Evolutionary conservation across 345 rosid genomes (phyloP), one percentile per base, ranked within the genome.

Genomic region (Pelargonium nanum): DNA sequence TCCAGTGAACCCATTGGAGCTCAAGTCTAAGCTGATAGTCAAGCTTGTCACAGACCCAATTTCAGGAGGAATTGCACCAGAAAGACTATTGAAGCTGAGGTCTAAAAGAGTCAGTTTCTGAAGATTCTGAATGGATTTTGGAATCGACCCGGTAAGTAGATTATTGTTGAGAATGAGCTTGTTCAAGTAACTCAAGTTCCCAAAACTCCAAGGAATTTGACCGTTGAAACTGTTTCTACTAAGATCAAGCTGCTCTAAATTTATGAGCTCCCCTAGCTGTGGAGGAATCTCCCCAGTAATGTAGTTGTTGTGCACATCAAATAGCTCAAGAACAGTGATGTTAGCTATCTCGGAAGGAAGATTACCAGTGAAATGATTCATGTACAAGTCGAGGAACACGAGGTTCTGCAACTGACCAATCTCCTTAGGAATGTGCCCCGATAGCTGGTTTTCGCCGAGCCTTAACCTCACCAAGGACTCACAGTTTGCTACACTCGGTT

Each of bases 161-260:
- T 93, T 93, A 72, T 81, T 87, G 78, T 87, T 93, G 72, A 85
- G 86, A 73, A 87, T 93, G 70, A 93, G 82, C 94, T 93, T 93
- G 85, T 79, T 84, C 61, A 93, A 73, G 86, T 93, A 89, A 70
- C 88, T 87, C 62, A 93, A 71, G 76, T 89, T 89, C 15, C 99
- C 94, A 8, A 93, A 87, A 78, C 97, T 87, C 57, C 58, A 32
- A 0, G 97, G 96, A 62, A 87, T 84, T 69, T 73, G 79, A 6
- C 94, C 88, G 0, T 76, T 80, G 69, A 93, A 83, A 78, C 88
- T 84, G 78, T 93, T 93, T 66, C 89, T 78, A 72, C 99, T 89
- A 22, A 93, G 78, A 74, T 92, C 97, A 75, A 93, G 94, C 79
- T 84, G 97, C 89, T 93, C 99, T 30, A 93, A 74, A 66, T 93